phyloP scores from a whole-genome alignment of 2,329 filamentous ascomycete species.

The Diaporthe longicolla region DNA sequence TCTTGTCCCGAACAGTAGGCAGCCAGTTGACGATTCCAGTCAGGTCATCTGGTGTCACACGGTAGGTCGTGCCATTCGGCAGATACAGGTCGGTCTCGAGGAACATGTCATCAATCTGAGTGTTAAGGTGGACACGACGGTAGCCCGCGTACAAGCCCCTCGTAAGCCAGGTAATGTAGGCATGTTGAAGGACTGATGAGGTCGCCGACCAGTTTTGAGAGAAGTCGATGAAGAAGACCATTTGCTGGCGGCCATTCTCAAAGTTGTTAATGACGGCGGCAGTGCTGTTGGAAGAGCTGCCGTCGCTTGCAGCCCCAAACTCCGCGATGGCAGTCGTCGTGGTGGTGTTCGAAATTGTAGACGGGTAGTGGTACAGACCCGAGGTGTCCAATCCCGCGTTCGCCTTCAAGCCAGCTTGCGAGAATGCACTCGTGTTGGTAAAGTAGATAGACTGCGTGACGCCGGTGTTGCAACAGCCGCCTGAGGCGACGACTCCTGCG shows the following conservation, averaged over 20 bases:
- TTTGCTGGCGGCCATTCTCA: slow-evolving; percentile 19
- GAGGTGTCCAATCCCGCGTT: slow-evolving; percentile 9
- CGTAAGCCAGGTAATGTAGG: slow-evolving; percentile 23
- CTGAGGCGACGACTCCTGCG: slow-evolving; percentile 2
- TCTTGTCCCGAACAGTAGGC: not conserved
- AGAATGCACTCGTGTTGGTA: slow-evolving; percentile 18
- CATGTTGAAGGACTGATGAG: slow-evolving; percentile 21
- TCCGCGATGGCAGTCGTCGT: slow-evolving; percentile 16
- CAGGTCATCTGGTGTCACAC: slow-evolving; percentile 10
- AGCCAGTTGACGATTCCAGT: slow-evolving; percentile 22
- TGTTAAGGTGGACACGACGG: slow-evolving; percentile 26
- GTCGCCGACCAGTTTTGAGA: slow-evolving; percentile 22
- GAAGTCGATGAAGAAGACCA: slow-evolving; percentile 32
- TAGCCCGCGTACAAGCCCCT: slow-evolving; percentile 25
- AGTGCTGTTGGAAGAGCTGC: slow-evolving; percentile 11
- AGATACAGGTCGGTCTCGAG: slow-evolving; percentile 26
- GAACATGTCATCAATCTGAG: slow-evolving; percentile 30
- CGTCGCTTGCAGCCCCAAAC: slow-evolving; percentile 12
- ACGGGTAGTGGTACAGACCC: slow-evolving; percentile 19
- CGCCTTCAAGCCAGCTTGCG: slow-evolving; percentile 11
- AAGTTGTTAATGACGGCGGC: slow-evolving; percentile 31
- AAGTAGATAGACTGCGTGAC: slow-evolving; percentile 1
- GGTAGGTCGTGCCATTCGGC: slow-evolving; percentile 15
- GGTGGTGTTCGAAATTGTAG: slow-evolving; percentile 14
- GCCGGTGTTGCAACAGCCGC: slow-evolving; percentile 23